Evolutionary conservation across 2,329 filamentous ascomycete species (phyloP).

Genomic region (Penicillium sclerotiorum): DNA sequence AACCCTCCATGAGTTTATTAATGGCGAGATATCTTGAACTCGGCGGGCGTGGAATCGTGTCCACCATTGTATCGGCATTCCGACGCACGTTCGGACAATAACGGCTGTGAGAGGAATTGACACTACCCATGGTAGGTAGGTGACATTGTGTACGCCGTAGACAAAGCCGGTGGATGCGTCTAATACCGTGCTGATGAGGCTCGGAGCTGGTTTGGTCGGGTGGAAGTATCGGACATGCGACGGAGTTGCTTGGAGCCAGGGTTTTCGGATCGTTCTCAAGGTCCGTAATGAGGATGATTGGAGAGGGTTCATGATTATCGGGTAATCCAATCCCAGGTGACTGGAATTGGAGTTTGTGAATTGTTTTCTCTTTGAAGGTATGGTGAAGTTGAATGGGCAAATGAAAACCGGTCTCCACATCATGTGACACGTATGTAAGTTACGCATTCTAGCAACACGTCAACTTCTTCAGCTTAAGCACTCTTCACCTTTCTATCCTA

Average conservation of each 20-base stretch:
- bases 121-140: conserved; percentile 56
- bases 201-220: conserved; percentile 45
- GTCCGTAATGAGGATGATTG: conserved; percentile 1
- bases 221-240: conserved; percentile 53
- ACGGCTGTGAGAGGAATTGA: conserved; percentile 60
- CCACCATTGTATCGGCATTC: conserved; percentile 52
- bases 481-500: background rate
- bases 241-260: conserved; percentile 8
- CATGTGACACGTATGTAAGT: conserved; percentile 28
- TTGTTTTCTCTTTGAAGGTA: conserved; percentile 2
- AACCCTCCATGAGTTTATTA: conserved; percentile 42
- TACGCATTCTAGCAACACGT: conserved; percentile 23
- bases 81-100: conserved; percentile 51
- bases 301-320: conserved; percentile 17
- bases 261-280: conserved; percentile 2
- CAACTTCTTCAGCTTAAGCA: conserved; percentile 17
- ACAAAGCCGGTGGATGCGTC: conserved; percentile 50
- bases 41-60: conserved; percentile 42
- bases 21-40: conserved; percentile 47
- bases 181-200: conserved; percentile 47
- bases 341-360: background rate
- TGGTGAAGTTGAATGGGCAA: conserved; percentile 6
- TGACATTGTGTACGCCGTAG: conserved; percentile 53
- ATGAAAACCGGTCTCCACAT: conserved; percentile 10
- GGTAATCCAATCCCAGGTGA: conserved; percentile 5